Evolutionary conservation across 2,329 filamentous ascomycete species (phyloP), one percentile per base, ranked within the genome.

Genomic region (Venturiaceae sp.): DNA sequence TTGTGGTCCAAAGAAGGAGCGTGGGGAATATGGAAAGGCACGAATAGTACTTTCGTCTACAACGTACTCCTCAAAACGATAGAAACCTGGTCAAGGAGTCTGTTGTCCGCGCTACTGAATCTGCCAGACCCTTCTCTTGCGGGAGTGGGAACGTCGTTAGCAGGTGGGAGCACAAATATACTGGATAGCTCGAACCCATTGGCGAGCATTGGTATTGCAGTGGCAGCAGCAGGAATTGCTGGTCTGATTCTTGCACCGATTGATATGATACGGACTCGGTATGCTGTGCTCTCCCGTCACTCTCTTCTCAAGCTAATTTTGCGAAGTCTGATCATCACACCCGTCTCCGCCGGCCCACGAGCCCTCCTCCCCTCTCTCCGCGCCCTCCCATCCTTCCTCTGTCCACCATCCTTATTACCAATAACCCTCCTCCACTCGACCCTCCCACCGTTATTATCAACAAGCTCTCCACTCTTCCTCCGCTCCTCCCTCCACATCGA

Each of bases 11-110:
- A 88, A 64, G 92, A 95, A 69, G 90, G 91, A 36, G 86, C 86
- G 0, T 92, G 91, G 80, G 94, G 94, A 4, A 85, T 96, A 5
- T 99, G 92, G 92, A 96, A 96, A 71, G 82, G 87, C 8, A 90
- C 91, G 37, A 97, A 97, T 69, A 84, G 88, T 14, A 95, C 91
- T 1, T 99, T 97, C 67, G 79, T 97, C 54, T 96, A 97, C 74
- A 88, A 86, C 0, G 83, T 96, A 52, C 79, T 97, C 19, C 83
- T 92, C 62, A 90, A 90, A 11, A 86, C 95, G 7, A 76, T 96
- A 32, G 94, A 97, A 70, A 92, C 90, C 65, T 99, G 95, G 85
- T 88, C 92, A 9, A 83, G 91, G 66, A 94, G 90, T 66, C 81
- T 96, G 56, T 79, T 97, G n/a, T 90, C 90, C 47, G 92, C 94